A percentile compares a stretch with the other conserved stretches of the same genome.
phyloP scores from a whole-genome alignment of 2,329 filamentous ascomycete species.

The Aspergillus ustus region DNA sequence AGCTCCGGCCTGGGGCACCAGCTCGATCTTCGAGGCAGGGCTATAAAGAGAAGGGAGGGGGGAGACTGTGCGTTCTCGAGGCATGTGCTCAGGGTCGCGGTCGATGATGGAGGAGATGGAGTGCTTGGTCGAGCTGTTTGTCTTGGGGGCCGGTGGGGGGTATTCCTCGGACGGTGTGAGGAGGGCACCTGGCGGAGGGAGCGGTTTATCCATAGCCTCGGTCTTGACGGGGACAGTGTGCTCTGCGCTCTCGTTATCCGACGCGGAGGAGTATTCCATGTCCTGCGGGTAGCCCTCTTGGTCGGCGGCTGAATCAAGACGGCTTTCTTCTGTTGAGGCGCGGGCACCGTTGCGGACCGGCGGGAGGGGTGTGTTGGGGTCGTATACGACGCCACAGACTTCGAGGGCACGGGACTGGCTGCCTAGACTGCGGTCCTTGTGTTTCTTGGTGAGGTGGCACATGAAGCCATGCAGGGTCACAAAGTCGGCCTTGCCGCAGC shows the following conservation, averaged over 20 bases:
- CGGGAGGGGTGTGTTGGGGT: constrained; percentile 43
- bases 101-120: constrained; percentile 48
- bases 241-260: constrained; percentile 32
- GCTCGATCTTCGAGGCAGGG: constrained; percentile 21
- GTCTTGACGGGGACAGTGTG: constrained; percentile 35
- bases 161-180: constrained; percentile 23
- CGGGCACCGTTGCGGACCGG: constrained; percentile 37
- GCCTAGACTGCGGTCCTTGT: constrained; percentile 46
- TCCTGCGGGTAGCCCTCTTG: constrained; percentile 37
- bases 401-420: constrained; percentile 48
- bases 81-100: constrained; percentile 33
- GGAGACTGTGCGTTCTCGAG: constrained; percentile 27
- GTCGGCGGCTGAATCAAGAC: constrained; percentile 35
- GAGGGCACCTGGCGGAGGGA: constrained; percentile 23
- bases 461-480: constrained; percentile 49
- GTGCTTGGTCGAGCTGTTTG: constrained; percentile 42
- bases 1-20: constrained; percentile 14
- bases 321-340: constrained; percentile 42
- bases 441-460: constrained; percentile 49
- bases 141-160: constrained; percentile 21
- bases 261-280: constrained; percentile 37
- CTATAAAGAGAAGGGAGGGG: constrained; percentile 27
- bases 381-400: constrained; percentile 44
- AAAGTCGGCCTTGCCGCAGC: constrained; percentile 47
- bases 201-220: constrained; percentile 31